phyloP scores from a whole-genome alignment of 176 grass and related monocot genomes.

The Oryza longistaminata region DNA sequence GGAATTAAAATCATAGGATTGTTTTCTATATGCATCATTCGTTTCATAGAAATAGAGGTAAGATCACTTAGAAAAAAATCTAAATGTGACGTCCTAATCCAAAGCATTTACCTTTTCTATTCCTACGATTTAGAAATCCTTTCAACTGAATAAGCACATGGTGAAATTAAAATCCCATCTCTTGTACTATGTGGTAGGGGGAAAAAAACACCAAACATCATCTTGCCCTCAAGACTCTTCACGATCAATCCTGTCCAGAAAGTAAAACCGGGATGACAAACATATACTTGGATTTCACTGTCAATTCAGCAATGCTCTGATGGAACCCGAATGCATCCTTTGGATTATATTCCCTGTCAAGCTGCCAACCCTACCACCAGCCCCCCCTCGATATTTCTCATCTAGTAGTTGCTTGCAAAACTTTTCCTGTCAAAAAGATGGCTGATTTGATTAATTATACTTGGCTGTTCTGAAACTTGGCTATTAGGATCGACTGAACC shows the following conservation, averaged over 20 bases:
- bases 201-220: background rate
- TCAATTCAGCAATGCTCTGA: background rate
- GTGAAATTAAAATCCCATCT: background rate
- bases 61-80: no score
- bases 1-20: no score
- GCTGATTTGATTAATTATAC: background rate
- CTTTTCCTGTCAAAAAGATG: background rate
- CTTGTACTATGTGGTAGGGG: no score
- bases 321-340: background rate
- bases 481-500: background rate
- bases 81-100: no score
- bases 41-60: no score
- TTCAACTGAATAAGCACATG: no score
- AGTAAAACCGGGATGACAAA: background rate
- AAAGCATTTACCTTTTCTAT: no score
- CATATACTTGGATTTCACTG: background rate
- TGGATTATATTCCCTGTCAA: background rate
- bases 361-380: background rate
- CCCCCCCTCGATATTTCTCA: background rate
- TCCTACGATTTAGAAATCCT: no score
- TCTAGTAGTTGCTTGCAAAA: background rate
- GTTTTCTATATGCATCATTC: no score
- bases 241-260: background rate
- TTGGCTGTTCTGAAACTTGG: background rate
- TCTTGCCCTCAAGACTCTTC: background rate